A percentile compares a stretch with the other conserved stretches of the same genome.
Conservation (phyloP, 371 early-diverging fungal species). For the Dinochytrium kinnereticum region DNA sequence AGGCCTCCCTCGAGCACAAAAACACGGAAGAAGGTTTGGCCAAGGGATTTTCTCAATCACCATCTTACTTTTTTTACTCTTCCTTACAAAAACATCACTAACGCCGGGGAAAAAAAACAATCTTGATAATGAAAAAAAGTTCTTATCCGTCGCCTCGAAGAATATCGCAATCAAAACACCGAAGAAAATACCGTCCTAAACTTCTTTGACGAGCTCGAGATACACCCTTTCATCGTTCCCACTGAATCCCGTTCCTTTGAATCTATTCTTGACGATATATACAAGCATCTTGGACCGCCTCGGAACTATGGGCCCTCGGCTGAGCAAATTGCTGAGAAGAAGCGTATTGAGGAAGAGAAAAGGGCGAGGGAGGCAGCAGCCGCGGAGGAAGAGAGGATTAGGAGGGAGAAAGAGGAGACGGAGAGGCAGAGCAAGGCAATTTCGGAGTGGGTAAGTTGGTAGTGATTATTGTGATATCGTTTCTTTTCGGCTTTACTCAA, state of each 20-base stretch:
- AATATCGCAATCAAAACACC: conserved; percentile 51
- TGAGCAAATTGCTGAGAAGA: conserved; percentile 57
- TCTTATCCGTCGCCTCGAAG: conserved; percentile 52
- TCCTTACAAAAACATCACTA: background rate
- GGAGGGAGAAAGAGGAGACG: conserved; percentile 54
- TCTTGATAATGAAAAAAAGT: conserved; percentile 23
- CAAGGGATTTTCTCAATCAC: too few species aligned
- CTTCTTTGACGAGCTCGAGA: conserved; percentile 62
- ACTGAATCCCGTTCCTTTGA: conserved; percentile 35
- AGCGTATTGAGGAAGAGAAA: conserved; percentile 43
- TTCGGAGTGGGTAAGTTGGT: conserved; percentile 56
- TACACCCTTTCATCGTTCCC: conserved; percentile 48
- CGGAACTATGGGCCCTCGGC: conserved; percentile 60
- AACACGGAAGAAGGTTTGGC: conserved; percentile 56
- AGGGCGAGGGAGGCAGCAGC: conserved; percentile 40
- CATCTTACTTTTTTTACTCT: background rate
- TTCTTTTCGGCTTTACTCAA: background rate
- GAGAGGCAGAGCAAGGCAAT: conserved; percentile 54
- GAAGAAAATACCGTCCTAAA: conserved; percentile 61
- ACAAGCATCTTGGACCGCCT: conserved; percentile 51
- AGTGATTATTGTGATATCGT: background rate
- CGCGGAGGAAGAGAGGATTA: conserved; percentile 50
- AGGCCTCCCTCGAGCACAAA: conserved; percentile 51
- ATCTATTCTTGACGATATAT: conserved; percentile 41
- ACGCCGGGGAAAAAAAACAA: background rate